These are phyloP conservation scores for Globisporangium cystogenes DNA, from an alignment of 352 stramenopile genomes.

Conservation along the genomic window DNA sequence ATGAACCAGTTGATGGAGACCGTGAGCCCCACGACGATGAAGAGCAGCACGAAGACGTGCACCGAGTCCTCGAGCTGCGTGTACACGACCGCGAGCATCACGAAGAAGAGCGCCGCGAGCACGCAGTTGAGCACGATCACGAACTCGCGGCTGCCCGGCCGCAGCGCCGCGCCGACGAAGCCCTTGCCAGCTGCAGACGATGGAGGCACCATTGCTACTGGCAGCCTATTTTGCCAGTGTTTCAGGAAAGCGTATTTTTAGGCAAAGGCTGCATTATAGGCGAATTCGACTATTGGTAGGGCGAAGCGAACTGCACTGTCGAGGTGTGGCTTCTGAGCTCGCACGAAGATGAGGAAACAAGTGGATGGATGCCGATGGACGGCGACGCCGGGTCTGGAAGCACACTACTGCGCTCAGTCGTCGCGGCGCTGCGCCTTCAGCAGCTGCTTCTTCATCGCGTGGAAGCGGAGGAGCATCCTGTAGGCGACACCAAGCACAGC, in stretches of 20 bases:
- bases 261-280: too few species aligned
- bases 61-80: conserved; percentile 77
- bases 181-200: too few species aligned
- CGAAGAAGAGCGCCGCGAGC: conserved; percentile 56
- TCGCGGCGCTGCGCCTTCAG: conserved; percentile 56
- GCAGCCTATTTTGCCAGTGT: too few species aligned
- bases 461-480: conserved; percentile 78
- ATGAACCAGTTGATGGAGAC: conserved; percentile 88
- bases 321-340: too few species aligned
- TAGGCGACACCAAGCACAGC: neutral
- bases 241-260: too few species aligned
- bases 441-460: conserved; percentile 77
- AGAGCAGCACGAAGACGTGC: conserved; percentile 82
- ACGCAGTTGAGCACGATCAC: conserved; percentile 68
- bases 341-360: too few species aligned
- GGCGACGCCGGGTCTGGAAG: too few species aligned
- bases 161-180: conserved; percentile 43
- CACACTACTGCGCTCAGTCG: conserved; percentile 35
- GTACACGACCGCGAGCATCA: conserved; percentile 76
- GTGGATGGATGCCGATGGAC: too few species aligned
- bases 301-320: too few species aligned
- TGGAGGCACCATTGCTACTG: too few species aligned
- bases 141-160: conserved; percentile 71
- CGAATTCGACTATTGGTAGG: too few species aligned
- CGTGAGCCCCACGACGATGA: conserved; percentile 73